A percentile compares a stretch with the other conserved stretches of the same genome.
Evolutionary conservation across 352 stramenopile species (phyloP).

Genomic region (Blastocystis sp.): DNA sequence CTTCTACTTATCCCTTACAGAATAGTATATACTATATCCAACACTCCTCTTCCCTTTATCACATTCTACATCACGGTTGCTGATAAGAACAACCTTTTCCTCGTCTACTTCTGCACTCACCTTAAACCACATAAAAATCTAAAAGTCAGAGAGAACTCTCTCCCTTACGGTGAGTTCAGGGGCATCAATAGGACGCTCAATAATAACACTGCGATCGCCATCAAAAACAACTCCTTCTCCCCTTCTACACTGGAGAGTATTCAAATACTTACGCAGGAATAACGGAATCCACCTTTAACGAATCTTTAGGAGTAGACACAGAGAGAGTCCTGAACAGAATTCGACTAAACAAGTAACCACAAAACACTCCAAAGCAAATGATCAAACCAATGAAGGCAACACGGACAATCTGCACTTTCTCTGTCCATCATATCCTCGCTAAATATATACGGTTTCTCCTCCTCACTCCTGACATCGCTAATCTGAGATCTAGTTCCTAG

Average conservation of each 20-base stretch:
- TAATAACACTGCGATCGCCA: neutral
- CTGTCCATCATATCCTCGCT: neutral
- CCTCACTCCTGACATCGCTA: too few species aligned
- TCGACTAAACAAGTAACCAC: neutral
- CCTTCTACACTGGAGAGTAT: neutral
- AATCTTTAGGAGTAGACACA: neutral
- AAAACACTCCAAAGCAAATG: neutral
- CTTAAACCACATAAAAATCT: constrained; percentile 61
- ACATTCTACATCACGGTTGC: constrained; percentile 12
- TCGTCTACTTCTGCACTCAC: neutral
- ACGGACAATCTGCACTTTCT: neutral
- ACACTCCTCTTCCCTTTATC: neutral
- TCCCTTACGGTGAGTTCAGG: neutral
- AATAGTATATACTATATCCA: constrained; percentile 41
- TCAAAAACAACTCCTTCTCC: neutral
- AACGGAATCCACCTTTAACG: neutral
- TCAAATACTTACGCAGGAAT: neutral
- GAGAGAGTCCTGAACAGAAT: neutral
- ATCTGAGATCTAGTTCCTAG: too few species aligned
- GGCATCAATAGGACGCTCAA: neutral
- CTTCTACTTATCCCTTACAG: neutral
- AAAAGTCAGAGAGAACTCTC: neutral
- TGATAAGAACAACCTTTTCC: neutral
- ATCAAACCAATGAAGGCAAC: neutral
- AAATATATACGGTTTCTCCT: too few species aligned